These are phyloP conservation scores for Rhynchosporium graminicola DNA, from an alignment of 2,329 filamentous ascomycete genomes.

Conservation along the genomic window DNA sequence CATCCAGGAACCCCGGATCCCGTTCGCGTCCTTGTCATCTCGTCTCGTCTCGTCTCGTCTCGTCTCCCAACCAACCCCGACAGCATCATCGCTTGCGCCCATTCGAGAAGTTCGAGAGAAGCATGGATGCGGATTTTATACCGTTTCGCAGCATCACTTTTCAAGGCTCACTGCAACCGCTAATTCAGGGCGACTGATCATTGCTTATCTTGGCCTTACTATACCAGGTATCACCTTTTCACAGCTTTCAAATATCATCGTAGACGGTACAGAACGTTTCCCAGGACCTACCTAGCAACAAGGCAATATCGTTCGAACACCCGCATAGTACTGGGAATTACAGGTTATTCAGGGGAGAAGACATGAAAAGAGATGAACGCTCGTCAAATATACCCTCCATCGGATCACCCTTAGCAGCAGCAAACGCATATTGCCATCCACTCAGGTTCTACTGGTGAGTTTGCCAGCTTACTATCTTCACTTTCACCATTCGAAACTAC, in stretches of 20 bases:
- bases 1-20: constrained; percentile 5
- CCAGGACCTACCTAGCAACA: background rate
- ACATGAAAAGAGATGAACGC: constrained; percentile 30
- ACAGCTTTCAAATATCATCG: background rate
- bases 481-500: constrained; percentile 1
- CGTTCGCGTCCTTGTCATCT: background rate
- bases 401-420: constrained; percentile 16
- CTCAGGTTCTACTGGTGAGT: constrained; percentile 28
- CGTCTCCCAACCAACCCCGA: constrained; percentile 10
- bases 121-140: constrained; percentile 9
- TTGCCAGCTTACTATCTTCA: constrained; percentile 1
- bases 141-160: background rate
- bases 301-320: constrained; percentile 6
- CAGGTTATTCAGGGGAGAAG: constrained; percentile 11
- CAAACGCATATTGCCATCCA: constrained; percentile 24
- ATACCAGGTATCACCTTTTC: background rate
- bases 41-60: background rate
- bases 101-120: constrained; percentile 1
- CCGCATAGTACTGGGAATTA: constrained; percentile 17
- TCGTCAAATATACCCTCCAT: constrained; percentile 25
- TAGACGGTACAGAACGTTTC: background rate
- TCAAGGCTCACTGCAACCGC: constrained; percentile 1
- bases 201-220: constrained; percentile 12
- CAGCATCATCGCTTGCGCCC: constrained; percentile 6
- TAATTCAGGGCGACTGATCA: background rate